Evolutionary conservation across 108 stramenopile genomes (phyloP).

Genomic region (Thalassiosira profunda): DNA sequence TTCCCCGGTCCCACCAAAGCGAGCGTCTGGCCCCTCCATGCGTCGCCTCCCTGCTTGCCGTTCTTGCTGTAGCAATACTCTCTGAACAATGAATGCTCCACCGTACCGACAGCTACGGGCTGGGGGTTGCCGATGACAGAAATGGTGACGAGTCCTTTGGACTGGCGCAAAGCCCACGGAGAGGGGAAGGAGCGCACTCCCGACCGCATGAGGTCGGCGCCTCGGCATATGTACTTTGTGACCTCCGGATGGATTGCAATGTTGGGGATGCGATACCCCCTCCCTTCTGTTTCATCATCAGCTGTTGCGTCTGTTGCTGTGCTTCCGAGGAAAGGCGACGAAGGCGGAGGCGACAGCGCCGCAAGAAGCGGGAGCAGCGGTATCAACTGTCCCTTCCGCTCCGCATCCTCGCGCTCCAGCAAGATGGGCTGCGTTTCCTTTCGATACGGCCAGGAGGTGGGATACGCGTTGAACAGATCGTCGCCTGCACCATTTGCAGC

Average conservation of each 20-base stretch:
- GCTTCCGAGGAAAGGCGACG: conserved; percentile 3
- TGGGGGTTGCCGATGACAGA: conserved; percentile 70
- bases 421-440: conserved; percentile 39
- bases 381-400: conserved; percentile 29
- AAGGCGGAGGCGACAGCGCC: conserved; percentile 29
- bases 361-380: conserved; percentile 41
- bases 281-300: conserved; percentile 15
- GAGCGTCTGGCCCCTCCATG: conserved; percentile 3
- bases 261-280: conserved; percentile 28
- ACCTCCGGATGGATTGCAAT: conserved; percentile 44
- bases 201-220: conserved; percentile 85
- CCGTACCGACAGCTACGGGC: conserved; percentile 72
- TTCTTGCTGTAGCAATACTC: conserved; percentile 41
- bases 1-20: conserved; percentile 53
- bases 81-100: conserved; percentile 34
- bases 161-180: conserved; percentile 33
- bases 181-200: conserved; percentile 68
- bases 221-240: conserved; percentile 83
- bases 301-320: conserved; percentile 8
- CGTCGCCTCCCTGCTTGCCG: neutral
- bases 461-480: conserved; percentile 13
- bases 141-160: conserved; percentile 57
- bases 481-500: neutral
- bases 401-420: conserved; percentile 31
- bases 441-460: conserved; percentile 44